Conservation (phyloP, 331 rosid genomes). For the Acacia pycnantha region DNA sequence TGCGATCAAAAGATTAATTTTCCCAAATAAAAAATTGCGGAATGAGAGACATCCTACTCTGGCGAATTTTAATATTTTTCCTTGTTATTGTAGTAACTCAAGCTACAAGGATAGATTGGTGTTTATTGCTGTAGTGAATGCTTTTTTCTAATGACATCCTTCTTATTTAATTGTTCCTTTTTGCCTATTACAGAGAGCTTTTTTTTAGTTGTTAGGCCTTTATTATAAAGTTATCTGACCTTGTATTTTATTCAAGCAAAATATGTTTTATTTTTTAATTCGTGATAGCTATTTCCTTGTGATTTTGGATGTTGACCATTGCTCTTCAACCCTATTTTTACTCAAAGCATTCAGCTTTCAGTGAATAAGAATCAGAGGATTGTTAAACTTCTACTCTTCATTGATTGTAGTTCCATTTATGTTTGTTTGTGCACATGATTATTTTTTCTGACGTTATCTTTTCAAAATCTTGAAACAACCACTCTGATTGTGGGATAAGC, state of each 20-base stretch:
- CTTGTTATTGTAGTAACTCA: neutral
- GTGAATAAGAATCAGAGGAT: neutral
- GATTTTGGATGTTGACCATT: neutral
- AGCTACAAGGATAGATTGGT: neutral
- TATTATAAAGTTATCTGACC: neutral
- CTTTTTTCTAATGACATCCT: neutral
- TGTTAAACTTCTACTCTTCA: neutral
- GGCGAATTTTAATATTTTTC: neutral
- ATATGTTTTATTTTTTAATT: neutral
- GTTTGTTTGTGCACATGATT: neutral
- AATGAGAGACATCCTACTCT: slow-evolving; percentile 12
- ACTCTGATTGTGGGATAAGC: too few relatives aligned
- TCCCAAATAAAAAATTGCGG: neutral
- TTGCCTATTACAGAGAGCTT: neutral
- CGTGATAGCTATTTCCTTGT: neutral
- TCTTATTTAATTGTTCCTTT: neutral
- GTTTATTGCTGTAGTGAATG: neutral
- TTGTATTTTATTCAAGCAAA: neutral
- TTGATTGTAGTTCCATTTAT: neutral
- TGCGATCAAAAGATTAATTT: too few relatives aligned
- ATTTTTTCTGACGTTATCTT: slow-evolving; percentile 16
- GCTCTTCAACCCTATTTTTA: neutral
- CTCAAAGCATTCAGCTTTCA: neutral
- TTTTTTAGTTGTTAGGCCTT: neutral
- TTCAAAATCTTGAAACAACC: neutral